Percentiles rank a stretch among this genome's conserved stretches.
These are phyloP conservation scores for Lipomyces starkeyi DNA, from an alignment of 805 yeast species.

Conservation along the genomic window DNA sequence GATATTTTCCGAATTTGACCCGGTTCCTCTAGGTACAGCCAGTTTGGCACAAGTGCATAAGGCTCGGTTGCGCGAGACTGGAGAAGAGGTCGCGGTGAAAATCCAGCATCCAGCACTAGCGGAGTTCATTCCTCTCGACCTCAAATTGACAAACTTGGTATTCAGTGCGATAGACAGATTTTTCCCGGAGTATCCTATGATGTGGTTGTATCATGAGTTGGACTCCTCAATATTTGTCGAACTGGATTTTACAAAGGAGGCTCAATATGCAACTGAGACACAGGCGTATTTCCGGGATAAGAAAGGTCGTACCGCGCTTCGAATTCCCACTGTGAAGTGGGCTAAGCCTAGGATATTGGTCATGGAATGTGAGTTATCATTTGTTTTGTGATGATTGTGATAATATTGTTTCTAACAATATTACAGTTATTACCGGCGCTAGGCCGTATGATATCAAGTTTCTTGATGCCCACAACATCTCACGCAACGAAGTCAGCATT, in stretches of 20 bases:
- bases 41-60: slow-evolving; percentile 94
- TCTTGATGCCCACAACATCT: slow-evolving; percentile 66
- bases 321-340: slow-evolving; percentile 73
- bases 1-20: slow-evolving; percentile 68
- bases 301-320: slow-evolving; percentile 66
- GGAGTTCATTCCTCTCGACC: slow-evolving; percentile 90
- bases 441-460: slow-evolving; percentile 78
- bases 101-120: slow-evolving; percentile 88
- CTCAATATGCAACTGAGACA: slow-evolving; percentile 77
- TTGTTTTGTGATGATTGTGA: neutral
- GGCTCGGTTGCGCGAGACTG: slow-evolving; percentile 64
- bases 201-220: slow-evolving; percentile 95
- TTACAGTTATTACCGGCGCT: slow-evolving; percentile 77
- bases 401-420: neutral
- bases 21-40: slow-evolving; percentile 89
- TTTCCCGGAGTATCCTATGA: slow-evolving; percentile 91
- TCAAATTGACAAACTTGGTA: slow-evolving; percentile 74
- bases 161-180: slow-evolving; percentile 74
- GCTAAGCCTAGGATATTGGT: slow-evolving; percentile 75
- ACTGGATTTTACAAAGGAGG: slow-evolving; percentile 85
- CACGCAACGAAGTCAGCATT: slow-evolving; percentile 76
- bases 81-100: slow-evolving; percentile 87
- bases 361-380: slow-evolving; percentile 53
- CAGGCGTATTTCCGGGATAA: slow-evolving; percentile 66
- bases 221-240: slow-evolving; percentile 88